A percentile compares a stretch with the other conserved stretches of the same genome.
These are phyloP conservation scores for Hibiscus syriacus DNA, from an alignment of 345 rosid genomes.

Conservation along the genomic window DNA sequence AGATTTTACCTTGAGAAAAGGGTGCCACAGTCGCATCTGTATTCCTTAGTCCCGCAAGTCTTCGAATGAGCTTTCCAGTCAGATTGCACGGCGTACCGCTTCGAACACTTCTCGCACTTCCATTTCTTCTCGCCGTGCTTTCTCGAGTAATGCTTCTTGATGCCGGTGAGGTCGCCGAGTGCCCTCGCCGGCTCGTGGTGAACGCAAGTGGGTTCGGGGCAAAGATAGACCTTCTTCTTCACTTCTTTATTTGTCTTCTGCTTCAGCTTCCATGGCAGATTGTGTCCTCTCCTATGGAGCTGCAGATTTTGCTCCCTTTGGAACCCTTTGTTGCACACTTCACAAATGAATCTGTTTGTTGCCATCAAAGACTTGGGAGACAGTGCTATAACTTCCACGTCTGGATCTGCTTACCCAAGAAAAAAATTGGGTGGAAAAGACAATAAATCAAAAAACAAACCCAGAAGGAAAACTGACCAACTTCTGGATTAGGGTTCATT, in stretches of 20 bases:
- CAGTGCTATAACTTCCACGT: conserved; percentile 77
- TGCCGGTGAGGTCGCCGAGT: conserved; percentile 83
- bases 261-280: conserved; percentile 79
- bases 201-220: conserved; percentile 80
- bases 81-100: conserved; percentile 72
- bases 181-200: conserved; percentile 81
- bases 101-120: conserved; percentile 85
- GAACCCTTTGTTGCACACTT: conserved; percentile 84
- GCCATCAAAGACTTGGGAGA: conserved; percentile 87
- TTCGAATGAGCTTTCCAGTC: conserved; percentile 92
- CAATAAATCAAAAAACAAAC: too few species aligned
- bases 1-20: conserved; percentile 64
- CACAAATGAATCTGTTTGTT: conserved; percentile 82
- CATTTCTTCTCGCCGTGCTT: conserved; percentile 89
- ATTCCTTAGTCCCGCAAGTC: conserved; percentile 77
- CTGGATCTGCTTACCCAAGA: conserved; percentile 56
- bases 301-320: conserved; percentile 83
- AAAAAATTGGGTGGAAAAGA: not conserved
- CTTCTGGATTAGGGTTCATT: too few species aligned
- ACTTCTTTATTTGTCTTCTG: conserved; percentile 77
- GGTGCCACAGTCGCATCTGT: conserved; percentile 83
- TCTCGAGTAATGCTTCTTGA: conserved; percentile 69
- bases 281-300: conserved; percentile 86
- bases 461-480: too few species aligned
- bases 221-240: conserved; percentile 68